phyloP scores from a whole-genome alignment of 371 early-diverging fungal species.

The Lichtheimia hyalospora region DNA sequence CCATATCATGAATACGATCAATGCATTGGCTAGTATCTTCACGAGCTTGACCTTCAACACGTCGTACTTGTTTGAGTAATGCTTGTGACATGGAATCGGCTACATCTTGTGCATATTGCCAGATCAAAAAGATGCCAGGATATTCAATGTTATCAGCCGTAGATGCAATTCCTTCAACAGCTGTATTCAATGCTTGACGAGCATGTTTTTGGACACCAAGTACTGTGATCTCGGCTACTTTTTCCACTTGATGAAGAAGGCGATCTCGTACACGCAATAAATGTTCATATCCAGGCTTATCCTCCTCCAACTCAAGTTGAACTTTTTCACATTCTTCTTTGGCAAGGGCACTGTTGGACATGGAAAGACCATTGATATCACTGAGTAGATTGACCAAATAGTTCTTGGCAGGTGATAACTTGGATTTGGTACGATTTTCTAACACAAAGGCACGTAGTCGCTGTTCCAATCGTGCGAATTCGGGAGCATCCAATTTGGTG shows the following conservation, averaged over 20 bases:
- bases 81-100: slow-evolving; percentile 67
- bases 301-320: slow-evolving; percentile 48
- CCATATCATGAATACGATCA: slow-evolving; percentile 63
- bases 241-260: slow-evolving; percentile 66
- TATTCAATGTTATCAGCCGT: slow-evolving; percentile 72
- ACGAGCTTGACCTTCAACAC: slow-evolving; percentile 70
- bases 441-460: slow-evolving; percentile 89
- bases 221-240: slow-evolving; percentile 67
- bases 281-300: slow-evolving; percentile 57
- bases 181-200: slow-evolving; percentile 47
- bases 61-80: slow-evolving; percentile 60
- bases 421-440: slow-evolving; percentile 93
- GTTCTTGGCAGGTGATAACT: slow-evolving; percentile 91
- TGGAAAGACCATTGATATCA: slow-evolving; percentile 62
- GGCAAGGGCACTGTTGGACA: slow-evolving; percentile 54
- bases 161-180: slow-evolving; percentile 64
- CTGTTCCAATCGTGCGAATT: slow-evolving; percentile 81
- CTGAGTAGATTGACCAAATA: slow-evolving; percentile 81
- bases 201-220: slow-evolving; percentile 54
- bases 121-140: slow-evolving; percentile 77
- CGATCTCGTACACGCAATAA: slow-evolving; percentile 54
- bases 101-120: slow-evolving; percentile 85
- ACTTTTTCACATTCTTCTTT: slow-evolving; percentile 34
- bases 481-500: slow-evolving; percentile 52
- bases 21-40: slow-evolving; percentile 62